Evolutionary conservation across 306 rosid genomes (phyloP), one percentile per base, ranked within the genome.

Genomic region (Amphicarpaea edgeworthii): DNA sequence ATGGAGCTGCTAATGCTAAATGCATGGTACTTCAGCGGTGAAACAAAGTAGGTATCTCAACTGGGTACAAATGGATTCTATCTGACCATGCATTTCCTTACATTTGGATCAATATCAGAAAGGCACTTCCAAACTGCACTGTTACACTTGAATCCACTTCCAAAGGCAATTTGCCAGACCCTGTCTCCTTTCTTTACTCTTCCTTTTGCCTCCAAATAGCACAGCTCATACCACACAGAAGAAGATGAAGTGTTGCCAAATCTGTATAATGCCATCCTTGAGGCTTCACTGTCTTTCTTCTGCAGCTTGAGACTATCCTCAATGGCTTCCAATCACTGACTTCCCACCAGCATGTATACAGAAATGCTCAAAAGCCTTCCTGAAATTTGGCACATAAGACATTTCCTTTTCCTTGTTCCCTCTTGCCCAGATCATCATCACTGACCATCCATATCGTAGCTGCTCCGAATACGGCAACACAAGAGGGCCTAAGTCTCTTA

Each of bases 291-390:
- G 12, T 93, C 90, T 76, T 84, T 87, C 70, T 85, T 89, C 4
- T 83, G 68, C 86, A 93, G 74, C 76, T 79, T 77, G 37, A 89
- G 81, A 68, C 77, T 81, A 37, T 84, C 81, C 70, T 84, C 89
- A 21, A 89, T 85, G 50, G 85, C 89, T 61, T 91, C 87, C 6
- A 89, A 89, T 80, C 8, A 89, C 93, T 5, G 87, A 65, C 61
- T 86, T 91, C 12, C 98, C 97, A 30, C 98, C 98, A 0, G 96
- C 97, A 60, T 93, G 93, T 59, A 85, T 86, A 67, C 96, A 91
- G 77, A 91, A 89, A 77, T 87, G 97, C 81, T 88, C 73, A 8
- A 93, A 88, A 14, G 91, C 86, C 78, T 78, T 88, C 72, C 16
- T 87, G 64, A 89, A 93, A 74, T 85, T 84, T 1, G 91, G 97